Evolutionary conservation across 106 monocot species (phyloP).

Genomic region (Triglochin maritima): DNA sequence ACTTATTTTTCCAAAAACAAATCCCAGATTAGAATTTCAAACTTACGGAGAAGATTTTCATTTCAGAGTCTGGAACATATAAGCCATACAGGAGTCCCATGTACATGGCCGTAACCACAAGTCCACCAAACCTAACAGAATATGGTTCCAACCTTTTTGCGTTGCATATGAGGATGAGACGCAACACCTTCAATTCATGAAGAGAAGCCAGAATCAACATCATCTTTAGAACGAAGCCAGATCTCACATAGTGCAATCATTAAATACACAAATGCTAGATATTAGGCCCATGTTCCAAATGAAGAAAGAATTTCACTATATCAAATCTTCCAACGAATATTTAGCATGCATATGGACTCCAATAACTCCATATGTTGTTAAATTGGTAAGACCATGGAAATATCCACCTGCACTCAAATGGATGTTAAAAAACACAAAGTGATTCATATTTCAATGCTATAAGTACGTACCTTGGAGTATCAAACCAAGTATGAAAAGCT

Average conservation of each 20-base stretch:
- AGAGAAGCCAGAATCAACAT: conserved; percentile 6
- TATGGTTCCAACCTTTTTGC: background rate
- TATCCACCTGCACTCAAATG: conserved; percentile 8
- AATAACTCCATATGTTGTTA: too few relatives aligned
- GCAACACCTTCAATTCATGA: too few relatives aligned
- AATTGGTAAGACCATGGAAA: conserved; percentile 15
- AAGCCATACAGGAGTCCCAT: conserved; percentile 12
- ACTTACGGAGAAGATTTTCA: conserved; percentile 11
- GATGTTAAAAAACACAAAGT: conserved; percentile 1
- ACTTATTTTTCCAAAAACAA: background rate
- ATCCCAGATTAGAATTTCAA: background rate
- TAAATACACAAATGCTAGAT: conserved; percentile 15
- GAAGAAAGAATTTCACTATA: background rate
- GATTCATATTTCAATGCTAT: background rate
- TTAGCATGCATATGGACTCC: conserved; percentile 15
- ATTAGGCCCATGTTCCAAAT: background rate
- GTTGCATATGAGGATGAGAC: too few relatives aligned
- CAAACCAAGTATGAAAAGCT: conserved; percentile 10
- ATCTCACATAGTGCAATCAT: conserved; percentile 20
- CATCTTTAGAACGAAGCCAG: conserved; percentile 9
- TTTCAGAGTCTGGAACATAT: conserved; percentile 10
- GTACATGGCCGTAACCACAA: background rate
- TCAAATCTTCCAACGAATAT: conserved; percentile 16
- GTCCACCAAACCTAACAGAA: conserved; percentile 10
- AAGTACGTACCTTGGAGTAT: conserved; percentile 15